phyloP scores from a whole-genome alignment of 345 rosid species.

The Laguncularia racemosa region DNA sequence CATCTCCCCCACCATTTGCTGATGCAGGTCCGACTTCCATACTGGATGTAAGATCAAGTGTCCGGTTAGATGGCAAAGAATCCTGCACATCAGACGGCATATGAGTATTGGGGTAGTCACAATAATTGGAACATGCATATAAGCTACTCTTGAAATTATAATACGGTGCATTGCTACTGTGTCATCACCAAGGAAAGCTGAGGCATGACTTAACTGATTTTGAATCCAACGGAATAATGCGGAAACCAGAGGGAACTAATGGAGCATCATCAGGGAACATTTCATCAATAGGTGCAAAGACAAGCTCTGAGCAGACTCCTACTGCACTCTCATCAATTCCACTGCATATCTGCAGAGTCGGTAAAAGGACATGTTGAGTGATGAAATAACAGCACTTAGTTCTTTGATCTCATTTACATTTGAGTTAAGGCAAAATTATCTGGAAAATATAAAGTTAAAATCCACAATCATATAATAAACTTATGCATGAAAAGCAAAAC shows the following conservation, averaged over 20 bases:
- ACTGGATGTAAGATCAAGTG: conserved; percentile 89
- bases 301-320: conserved; percentile 87
- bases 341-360: conserved; percentile 66
- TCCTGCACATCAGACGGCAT: conserved; percentile 59
- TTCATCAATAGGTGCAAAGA: conserved; percentile 97
- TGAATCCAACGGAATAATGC: conserved; percentile 82
- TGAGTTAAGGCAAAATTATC: too few relatives aligned
- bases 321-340: conserved; percentile 92
- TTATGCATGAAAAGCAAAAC: too few relatives aligned
- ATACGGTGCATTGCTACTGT: too few relatives aligned
- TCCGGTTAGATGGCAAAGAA: conserved; percentile 43
- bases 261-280: conserved; percentile 99
- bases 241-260: conserved; percentile 92
- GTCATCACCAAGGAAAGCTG: not conserved
- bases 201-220: conserved; percentile 51
- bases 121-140: too few relatives aligned
- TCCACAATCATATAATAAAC: too few relatives aligned
- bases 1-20: conserved; percentile 45
- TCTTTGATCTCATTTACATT: too few relatives aligned
- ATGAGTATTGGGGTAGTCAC: too few relatives aligned
- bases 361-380: not conserved
- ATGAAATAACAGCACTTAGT: not conserved
- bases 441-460: too few relatives aligned
- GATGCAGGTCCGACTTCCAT: conserved; percentile 79
- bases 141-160: too few relatives aligned